Base-by-base conservation (phyloP, 2,329 filamentous ascomycete genomes). In the Clonostachys chloroleuca region DNA sequence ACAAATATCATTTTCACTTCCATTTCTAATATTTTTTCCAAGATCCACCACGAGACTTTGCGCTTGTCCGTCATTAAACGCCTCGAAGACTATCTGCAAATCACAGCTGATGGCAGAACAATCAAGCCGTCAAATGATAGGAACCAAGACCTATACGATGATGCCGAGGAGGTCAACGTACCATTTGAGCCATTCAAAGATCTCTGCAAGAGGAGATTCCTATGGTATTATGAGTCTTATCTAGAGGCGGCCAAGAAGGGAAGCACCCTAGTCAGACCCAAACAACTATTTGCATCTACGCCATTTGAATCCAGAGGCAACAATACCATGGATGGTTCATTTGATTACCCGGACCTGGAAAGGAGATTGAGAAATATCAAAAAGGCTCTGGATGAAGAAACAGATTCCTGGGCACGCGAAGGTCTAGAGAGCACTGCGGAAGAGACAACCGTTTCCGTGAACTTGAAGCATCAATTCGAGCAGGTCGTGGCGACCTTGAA, bases 211-310 rank as follows among this genome's bases (percentile, higher is more conserved):
- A 84, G 87, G 36, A 83, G 92, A 2, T 96, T 97, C 61, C 72
- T 97, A 13, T 97, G 94, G 94, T 97, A 97, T 68, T 95, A 89
- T 64, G 87, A 95, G 54, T 87, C 87, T 4, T 97, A 97, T 60
- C 72, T 94, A 18, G 72, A 78, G 5, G 78, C 86, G 2, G 84
- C 95, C 45, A 75, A 83, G 36, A 77, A 83, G 50, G 87, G 84
- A 30, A 78, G 75, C 56, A 64, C 71, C 24, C 81, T 88, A 54
- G 80, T 85, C 47, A 77, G 78, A 51, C 81, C 86, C 50, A 79
- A 81, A 4, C 70, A 81, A 36, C 51, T 62, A 1, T 97, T 99
- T 59, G 66, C 72, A n/a, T 78, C 78, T 44, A 95, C 96, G 89
- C 89, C 90, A 0, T 99, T 99, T 55, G 94, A 99, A 61, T 49